These are phyloP conservation scores for Mucor piriformis DNA, from an alignment of 371 early-diverging fungal genomes.

Conservation along the genomic window DNA sequence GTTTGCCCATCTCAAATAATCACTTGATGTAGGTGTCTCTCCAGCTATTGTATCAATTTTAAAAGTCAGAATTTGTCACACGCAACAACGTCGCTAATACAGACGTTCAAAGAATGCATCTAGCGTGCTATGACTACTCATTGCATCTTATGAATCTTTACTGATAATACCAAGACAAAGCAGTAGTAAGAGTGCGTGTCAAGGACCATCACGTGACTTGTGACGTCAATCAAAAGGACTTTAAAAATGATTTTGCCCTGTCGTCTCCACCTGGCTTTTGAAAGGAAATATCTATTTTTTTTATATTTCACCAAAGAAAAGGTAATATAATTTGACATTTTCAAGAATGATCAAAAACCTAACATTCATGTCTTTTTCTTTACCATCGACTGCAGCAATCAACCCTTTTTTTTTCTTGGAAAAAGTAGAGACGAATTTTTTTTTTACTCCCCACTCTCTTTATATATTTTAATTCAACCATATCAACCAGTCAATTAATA, in stretches of 20 bases:
- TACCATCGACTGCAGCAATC: neutral
- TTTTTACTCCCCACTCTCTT: slow-evolving; percentile 20
- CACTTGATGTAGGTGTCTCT: too few species aligned
- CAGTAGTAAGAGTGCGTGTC: too few species aligned
- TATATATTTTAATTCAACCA: slow-evolving; percentile 1
- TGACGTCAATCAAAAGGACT: neutral
- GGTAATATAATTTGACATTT: neutral
- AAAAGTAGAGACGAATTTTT: neutral
- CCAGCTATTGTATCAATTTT: too few species aligned
- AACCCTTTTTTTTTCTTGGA: neutral
- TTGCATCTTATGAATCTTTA: too few species aligned
- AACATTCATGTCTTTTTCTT: neutral
- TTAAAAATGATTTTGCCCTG: neutral
- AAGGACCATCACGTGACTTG: neutral
- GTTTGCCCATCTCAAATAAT: too few species aligned
- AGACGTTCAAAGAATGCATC: too few species aligned
- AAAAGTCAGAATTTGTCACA: too few species aligned
- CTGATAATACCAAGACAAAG: too few species aligned
- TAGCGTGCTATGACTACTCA: too few species aligned
- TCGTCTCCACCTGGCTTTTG: neutral
- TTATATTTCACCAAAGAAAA: neutral
- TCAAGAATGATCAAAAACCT: neutral
- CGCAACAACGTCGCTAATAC: too few species aligned
- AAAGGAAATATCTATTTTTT: neutral
- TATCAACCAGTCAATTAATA: slow-evolving; percentile 6